Evolutionary conservation across 495 filamentous ascomycete species (phyloP).

Genomic region (Penicillium bovifimosum): DNA sequence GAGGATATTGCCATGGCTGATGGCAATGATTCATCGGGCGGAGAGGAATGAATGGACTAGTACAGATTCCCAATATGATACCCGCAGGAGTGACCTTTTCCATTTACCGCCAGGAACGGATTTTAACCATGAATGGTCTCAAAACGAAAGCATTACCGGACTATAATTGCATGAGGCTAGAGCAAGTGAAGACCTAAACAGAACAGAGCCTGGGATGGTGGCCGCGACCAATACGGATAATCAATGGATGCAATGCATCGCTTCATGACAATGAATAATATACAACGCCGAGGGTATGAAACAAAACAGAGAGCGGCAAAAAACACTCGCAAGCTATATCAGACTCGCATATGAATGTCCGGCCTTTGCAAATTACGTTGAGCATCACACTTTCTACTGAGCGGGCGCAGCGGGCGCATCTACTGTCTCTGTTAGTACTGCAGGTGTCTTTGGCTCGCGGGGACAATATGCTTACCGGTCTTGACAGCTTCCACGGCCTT

Average conservation of each 20-base stretch:
- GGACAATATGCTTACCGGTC: constrained; percentile 9
- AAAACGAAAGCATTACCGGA: neutral
- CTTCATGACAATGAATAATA: neutral
- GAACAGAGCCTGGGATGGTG: neutral
- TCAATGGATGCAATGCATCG: neutral
- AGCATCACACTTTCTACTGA: neutral
- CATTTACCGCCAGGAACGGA: neutral
- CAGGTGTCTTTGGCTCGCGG: neutral
- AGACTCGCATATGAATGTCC: neutral
- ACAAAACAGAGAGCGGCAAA: neutral
- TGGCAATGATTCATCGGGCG: constrained; percentile 15
- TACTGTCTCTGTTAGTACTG: neutral
- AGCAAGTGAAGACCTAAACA: neutral
- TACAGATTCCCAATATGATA: constrained; percentile 19
- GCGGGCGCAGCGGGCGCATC: neutral
- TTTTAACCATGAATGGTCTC: neutral
- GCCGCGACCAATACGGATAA: neutral
- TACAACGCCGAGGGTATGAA: constrained; percentile 3
- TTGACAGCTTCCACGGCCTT: constrained; percentile 13
- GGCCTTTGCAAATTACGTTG: neutral
- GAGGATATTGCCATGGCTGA: constrained; percentile 9
- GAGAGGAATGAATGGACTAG: constrained; percentile 9
- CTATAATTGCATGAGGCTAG: neutral
- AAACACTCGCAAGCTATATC: neutral
- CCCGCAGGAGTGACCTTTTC: constrained; percentile 4